Evolutionary conservation across 495 filamentous ascomycete species (phyloP).

Genomic region (Tetracladium setigerum): DNA sequence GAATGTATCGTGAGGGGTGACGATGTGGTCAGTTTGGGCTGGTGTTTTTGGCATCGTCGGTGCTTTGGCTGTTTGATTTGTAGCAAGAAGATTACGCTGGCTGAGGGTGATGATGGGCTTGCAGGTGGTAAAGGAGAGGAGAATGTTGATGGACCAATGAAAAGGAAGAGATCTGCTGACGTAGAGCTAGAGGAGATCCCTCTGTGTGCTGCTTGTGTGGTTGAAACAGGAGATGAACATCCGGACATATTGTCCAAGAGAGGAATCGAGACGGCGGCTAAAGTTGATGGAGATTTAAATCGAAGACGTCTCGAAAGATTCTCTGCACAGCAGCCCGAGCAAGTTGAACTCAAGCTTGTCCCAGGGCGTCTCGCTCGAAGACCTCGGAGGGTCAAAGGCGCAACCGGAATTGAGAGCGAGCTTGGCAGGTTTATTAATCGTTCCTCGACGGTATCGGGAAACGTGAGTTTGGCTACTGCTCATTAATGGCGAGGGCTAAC

Average conservation of each 20-base stretch:
- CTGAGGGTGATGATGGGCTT: background rate
- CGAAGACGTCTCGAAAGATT: slow-evolving; percentile 12
- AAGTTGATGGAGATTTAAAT: slow-evolving; percentile 18
- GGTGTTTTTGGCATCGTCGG: slow-evolving; percentile 41
- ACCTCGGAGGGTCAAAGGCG: slow-evolving; percentile 4
- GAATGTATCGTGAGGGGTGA: slow-evolving; percentile 34
- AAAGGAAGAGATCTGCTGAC: slow-evolving; percentile 1
- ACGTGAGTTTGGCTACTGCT: too few species aligned
- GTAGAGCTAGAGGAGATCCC: slow-evolving; percentile 18
- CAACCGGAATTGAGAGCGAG: slow-evolving; percentile 1
- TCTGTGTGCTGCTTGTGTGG: slow-evolving; percentile 13
- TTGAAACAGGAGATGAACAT: slow-evolving; percentile 7
- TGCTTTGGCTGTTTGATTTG: slow-evolving; percentile 42
- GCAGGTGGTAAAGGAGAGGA: background rate
- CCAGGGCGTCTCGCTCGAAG: background rate
- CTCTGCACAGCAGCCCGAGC: background rate
- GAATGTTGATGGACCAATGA: too few species aligned
- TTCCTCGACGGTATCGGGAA: too few species aligned
- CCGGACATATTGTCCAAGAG: slow-evolving; percentile 4
- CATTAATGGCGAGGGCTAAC: too few species aligned
- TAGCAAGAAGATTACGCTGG: slow-evolving; percentile 15
- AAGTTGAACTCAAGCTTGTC: background rate
- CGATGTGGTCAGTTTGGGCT: slow-evolving; percentile 37
- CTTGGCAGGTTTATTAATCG: slow-evolving; percentile 5
- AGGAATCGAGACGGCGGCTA: slow-evolving; percentile 13